phyloP scores from a whole-genome alignment of 2,329 filamentous ascomycete genomes.

The Diaporthe helianthi region DNA sequence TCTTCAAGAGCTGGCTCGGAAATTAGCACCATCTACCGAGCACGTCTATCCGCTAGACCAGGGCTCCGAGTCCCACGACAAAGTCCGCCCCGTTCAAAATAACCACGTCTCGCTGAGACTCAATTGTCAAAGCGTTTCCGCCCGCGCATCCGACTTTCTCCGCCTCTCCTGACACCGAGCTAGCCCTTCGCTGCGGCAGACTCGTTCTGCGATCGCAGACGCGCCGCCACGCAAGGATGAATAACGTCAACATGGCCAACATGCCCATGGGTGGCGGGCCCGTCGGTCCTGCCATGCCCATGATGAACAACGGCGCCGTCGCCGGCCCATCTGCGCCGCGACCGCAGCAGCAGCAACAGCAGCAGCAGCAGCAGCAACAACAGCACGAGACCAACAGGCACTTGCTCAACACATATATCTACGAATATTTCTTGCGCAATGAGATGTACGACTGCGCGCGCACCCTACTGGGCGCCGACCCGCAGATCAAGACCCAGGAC shows the following conservation, averaged over 20 bases:
- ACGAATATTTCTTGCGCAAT: conserved; percentile 89
- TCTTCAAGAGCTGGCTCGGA: conserved; percentile 34
- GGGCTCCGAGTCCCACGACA: conserved; percentile 26
- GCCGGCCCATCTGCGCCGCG: conserved; percentile 45
- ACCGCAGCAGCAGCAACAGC: conserved; percentile 48
- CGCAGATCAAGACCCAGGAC: conserved; percentile 73
- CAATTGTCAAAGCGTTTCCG: conserved; percentile 20
- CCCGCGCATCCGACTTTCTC: conserved; percentile 20
- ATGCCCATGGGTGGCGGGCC: conserved; percentile 72
- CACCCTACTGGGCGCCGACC: conserved; percentile 70
- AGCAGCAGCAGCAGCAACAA: conserved; percentile 50
- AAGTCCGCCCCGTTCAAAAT: conserved; percentile 25
- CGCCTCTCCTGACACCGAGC: conserved; percentile 29
- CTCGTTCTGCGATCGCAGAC: conserved; percentile 46
- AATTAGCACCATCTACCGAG: conserved; percentile 24
- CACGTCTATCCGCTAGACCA: conserved; percentile 25
- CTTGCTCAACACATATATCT: conserved; percentile 84
- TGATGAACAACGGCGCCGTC: conserved; percentile 68
- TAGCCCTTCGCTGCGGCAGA: conserved; percentile 42
- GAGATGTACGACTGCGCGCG: conserved; percentile 85
- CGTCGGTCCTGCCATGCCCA: conserved; percentile 68
- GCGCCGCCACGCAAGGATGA: conserved; percentile 53
- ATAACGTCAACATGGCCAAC: conserved; percentile 71
- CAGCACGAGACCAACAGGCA: conserved; percentile 58
- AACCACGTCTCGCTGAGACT: conserved; percentile 19